phyloP scores from a whole-genome alignment of 1,284 basidiomycete genomes.

The Hortiboletus rubellus region DNA sequence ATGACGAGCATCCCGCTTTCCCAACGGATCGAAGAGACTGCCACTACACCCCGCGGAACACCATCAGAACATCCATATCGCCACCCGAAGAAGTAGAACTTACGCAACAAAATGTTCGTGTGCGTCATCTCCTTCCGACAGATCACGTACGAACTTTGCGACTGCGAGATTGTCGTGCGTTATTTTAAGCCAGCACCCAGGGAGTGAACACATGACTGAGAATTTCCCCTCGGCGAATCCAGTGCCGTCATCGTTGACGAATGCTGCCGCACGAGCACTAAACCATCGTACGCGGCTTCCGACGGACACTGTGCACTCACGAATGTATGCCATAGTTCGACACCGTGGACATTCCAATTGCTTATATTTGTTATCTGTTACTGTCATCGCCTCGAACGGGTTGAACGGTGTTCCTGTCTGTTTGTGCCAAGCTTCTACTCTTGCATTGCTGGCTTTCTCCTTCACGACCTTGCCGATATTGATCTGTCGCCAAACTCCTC shows the following conservation, averaged over 20 bases:
- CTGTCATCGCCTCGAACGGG: constrained; percentile 37
- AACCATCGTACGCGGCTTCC: not conserved
- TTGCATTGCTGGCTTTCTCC: constrained; percentile 22
- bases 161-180: constrained; percentile 36
- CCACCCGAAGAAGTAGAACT: constrained; percentile 9
- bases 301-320: constrained; percentile 30
- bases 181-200: constrained; percentile 35
- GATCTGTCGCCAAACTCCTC: constrained; percentile 18
- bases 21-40: constrained; percentile 30
- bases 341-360: constrained; percentile 38
- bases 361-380: constrained; percentile 19
- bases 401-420: constrained; percentile 36
- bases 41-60: constrained; percentile 22
- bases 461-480: constrained; percentile 22
- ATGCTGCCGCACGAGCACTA: constrained; percentile 24
- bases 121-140: constrained; percentile 23
- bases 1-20: constrained; percentile 23
- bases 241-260: constrained; percentile 30
- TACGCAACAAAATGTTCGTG: constrained; percentile 23
- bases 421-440: constrained; percentile 30
- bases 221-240: constrained; percentile 39
- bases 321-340: constrained; percentile 23
- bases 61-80: not conserved
- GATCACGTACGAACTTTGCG: constrained; percentile 37
- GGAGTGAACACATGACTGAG: constrained; percentile 25